Evolutionary conservation across 306 rosid genomes (phyloP).

Genomic region (Castanospermum australe): DNA sequence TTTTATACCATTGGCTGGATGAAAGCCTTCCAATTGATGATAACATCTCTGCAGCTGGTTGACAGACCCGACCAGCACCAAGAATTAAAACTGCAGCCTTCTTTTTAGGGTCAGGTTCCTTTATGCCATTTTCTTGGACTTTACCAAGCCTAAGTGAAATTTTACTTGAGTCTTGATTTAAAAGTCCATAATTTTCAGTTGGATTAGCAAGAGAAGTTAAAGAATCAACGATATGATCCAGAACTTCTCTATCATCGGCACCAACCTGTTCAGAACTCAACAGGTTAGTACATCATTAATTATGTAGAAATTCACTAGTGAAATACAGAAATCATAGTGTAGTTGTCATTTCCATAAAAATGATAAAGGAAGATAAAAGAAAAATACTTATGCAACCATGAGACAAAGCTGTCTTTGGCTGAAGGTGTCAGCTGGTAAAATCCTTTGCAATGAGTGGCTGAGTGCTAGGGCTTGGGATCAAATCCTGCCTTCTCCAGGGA

Average conservation of each 20-base stretch:
- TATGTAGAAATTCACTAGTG: background rate
- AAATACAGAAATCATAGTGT: background rate
- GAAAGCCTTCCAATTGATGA: conserved; percentile 61
- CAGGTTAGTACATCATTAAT: conserved; percentile 13
- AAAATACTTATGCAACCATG: background rate
- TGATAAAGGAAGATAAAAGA: background rate
- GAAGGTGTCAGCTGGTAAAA: too few species aligned
- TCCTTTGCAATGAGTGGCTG: too few species aligned
- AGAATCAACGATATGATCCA: conserved; percentile 79
- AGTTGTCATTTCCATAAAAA: background rate
- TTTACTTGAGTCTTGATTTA: conserved; percentile 47
- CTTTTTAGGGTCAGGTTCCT: conserved; percentile 44
- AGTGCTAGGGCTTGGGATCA: too few species aligned
- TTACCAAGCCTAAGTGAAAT: conserved; percentile 67
- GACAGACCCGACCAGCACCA: conserved; percentile 97
- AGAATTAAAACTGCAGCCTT: conserved; percentile 78
- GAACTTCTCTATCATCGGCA: conserved; percentile 66
- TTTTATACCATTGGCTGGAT: conserved; percentile 44
- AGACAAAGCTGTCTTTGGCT: too few species aligned
- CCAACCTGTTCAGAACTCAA: conserved; percentile 67
- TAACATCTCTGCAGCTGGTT: conserved; percentile 83
- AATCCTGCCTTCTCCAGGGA: too few species aligned
- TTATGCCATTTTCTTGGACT: conserved; percentile 46
- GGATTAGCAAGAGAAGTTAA: conserved; percentile 74
- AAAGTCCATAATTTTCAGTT: conserved; percentile 30